Evolutionary conservation across 129 eudicot species (phyloP).

Genomic region (Artemisia tridentata): DNA sequence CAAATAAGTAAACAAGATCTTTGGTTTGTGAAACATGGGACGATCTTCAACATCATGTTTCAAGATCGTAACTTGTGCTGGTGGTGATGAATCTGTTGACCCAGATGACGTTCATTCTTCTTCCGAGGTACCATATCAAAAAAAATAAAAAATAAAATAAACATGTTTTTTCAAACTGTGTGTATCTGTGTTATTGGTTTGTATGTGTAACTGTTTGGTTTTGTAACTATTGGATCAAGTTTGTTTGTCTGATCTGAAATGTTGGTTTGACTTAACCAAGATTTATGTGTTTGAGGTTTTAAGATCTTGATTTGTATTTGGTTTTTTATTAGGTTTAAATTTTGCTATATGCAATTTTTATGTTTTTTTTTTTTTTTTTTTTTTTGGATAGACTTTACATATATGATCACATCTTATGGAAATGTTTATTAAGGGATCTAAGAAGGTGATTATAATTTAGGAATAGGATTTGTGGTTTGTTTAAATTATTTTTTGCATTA

Average conservation of each 20-base stretch:
- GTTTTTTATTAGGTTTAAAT: slow-evolving; percentile 14
- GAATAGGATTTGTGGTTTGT: not conserved
- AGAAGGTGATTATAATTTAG: not conserved
- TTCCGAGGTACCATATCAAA: slow-evolving; percentile 29
- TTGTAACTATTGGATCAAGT: not conserved
- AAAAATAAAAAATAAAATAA: too few relatives aligned
- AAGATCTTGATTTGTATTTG: not conserved
- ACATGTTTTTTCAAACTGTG: not conserved
- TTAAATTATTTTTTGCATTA: not conserved
- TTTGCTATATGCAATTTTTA: too few relatives aligned
- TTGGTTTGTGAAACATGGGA: slow-evolving; percentile 45
- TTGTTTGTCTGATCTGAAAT: slow-evolving; percentile 27
- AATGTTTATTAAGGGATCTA: slow-evolving; percentile 7
- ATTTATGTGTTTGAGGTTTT: not conserved
- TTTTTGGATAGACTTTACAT: too few relatives aligned
- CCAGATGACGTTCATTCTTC: slow-evolving; percentile 52
- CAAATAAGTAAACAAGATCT: too few relatives aligned
- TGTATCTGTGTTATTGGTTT: not conserved
- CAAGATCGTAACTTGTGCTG: slow-evolving; percentile 73
- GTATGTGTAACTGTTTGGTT: not conserved
- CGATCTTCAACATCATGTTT: slow-evolving; percentile 72
- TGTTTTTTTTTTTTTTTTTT: too few relatives aligned
- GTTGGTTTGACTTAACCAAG: slow-evolving; percentile 21
- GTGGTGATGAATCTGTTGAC: slow-evolving; percentile 48
- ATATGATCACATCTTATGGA: not conserved